phyloP scores from a whole-genome alignment of 345 rosid genomes.

The Eucalyptus globulus region DNA sequence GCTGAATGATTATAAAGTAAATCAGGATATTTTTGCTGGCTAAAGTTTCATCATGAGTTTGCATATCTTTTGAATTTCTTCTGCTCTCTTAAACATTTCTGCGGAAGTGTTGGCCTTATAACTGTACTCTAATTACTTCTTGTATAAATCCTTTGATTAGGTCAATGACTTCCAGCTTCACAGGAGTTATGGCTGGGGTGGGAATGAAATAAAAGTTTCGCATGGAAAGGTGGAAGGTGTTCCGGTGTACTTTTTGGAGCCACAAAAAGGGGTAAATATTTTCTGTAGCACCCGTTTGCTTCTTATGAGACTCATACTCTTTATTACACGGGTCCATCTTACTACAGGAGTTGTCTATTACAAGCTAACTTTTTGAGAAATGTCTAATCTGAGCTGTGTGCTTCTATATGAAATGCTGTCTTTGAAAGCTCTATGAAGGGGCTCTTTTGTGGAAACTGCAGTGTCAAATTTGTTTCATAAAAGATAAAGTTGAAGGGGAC shows the following conservation, averaged over 20 bases:
- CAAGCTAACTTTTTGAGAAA: not conserved
- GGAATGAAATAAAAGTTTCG: constrained; percentile 85
- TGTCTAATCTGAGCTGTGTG: not conserved
- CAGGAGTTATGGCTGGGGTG: constrained; percentile 73
- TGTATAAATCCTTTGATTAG: constrained; percentile 6
- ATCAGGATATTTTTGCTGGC: not conserved
- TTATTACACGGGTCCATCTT: not conserved
- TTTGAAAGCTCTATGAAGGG: not conserved
- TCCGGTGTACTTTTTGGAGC: constrained; percentile 80
- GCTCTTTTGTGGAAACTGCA: not conserved
- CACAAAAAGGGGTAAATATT: constrained; percentile 68
- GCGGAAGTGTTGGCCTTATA: not conserved
- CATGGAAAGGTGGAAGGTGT: constrained; percentile 84
- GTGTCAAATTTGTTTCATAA: not conserved
- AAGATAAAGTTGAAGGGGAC: not conserved
- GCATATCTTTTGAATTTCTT: not conserved
- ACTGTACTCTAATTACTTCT: not conserved
- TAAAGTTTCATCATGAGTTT: not conserved
- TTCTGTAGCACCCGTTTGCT: not conserved
- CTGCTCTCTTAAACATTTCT: not conserved
- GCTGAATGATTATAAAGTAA: not conserved
- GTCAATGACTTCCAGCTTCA: constrained; percentile 56
- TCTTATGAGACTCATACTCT: not conserved
- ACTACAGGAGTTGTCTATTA: not conserved
- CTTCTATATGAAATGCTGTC: not conserved